These are phyloP conservation scores for Coemansia brasiliensis DNA, from an alignment of 192 early-diverging fungal genomes.

Conservation along the genomic window DNA sequence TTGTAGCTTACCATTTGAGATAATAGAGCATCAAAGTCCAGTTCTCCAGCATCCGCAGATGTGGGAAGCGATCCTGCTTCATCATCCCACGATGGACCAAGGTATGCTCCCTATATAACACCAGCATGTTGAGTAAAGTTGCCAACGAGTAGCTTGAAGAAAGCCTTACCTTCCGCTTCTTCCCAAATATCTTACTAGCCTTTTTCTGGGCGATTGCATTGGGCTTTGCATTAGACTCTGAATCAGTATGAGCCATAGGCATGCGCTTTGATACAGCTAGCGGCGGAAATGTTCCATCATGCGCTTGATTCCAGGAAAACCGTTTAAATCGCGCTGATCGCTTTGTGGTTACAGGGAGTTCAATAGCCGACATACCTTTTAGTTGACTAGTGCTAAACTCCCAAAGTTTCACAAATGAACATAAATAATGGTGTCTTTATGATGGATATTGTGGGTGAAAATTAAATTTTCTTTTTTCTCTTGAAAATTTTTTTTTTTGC, in stretches of 20 bases:
- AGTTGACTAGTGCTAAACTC: too few relatives aligned
- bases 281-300: conserved; percentile 42
- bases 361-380: conserved; percentile 27
- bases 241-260: background rate
- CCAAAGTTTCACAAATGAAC: background rate
- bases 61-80: conserved; percentile 46
- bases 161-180: conserved; percentile 39
- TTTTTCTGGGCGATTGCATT: background rate
- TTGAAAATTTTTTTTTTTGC: conserved; percentile 3
- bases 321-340: conserved; percentile 51
- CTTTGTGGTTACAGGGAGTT: conserved; percentile 29
- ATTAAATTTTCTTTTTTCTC: background rate
- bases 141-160: background rate
- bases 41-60: conserved; percentile 26
- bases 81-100: conserved; percentile 54
- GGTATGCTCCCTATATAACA: conserved; percentile 29
- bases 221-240: background rate
- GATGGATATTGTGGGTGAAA: conserved; percentile 2
- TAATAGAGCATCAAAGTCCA: conserved; percentile 49
- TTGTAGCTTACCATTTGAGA: conserved; percentile 41
- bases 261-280: conserved; percentile 5
- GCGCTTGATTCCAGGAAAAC: conserved; percentile 50
- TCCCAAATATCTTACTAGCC: conserved; percentile 13
- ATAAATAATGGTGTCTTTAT: background rate
- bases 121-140: background rate